Percentiles rank a stretch among this genome's conserved stretches.
Evolutionary conservation across 352 stramenopile species (phyloP).

Genomic region (Achlya hypogyna): DNA sequence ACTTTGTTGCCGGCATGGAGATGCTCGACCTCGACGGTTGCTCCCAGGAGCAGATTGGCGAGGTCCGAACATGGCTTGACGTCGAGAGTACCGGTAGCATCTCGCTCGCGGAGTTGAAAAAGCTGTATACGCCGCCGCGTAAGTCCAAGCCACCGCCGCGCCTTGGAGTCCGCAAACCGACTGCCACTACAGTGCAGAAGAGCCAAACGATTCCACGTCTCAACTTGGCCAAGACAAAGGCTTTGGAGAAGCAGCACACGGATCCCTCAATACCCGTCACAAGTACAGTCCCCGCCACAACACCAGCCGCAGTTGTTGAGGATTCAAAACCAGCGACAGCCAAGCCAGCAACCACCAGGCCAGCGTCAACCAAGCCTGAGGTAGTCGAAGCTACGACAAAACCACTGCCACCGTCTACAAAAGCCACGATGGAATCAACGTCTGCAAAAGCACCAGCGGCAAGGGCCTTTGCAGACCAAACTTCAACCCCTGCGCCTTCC

Average conservation of each 20-base stretch:
- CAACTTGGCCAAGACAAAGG: background rate
- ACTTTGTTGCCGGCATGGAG: conserved; percentile 22
- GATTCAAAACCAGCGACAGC: too few relatives aligned
- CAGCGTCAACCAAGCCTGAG: too few relatives aligned
- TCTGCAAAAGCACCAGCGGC: too few relatives aligned
- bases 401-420: too few relatives aligned
- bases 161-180: background rate
- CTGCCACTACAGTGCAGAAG: background rate
- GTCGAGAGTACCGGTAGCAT: conserved; percentile 38
- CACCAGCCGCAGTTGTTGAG: too few relatives aligned
- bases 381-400: too few relatives aligned
- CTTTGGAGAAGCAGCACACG: background rate
- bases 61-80: background rate
- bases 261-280: too few relatives aligned
- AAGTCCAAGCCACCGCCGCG: conserved; percentile 1
- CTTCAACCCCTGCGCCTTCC: too few relatives aligned
- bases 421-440: too few relatives aligned
- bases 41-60: background rate
- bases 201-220: background rate
- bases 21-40: conserved; percentile 29
- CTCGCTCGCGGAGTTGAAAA: conserved; percentile 42
- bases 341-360: too few relatives aligned
- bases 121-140: conserved; percentile 22
- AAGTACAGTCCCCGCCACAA: too few relatives aligned
- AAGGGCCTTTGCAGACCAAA: too few relatives aligned